A percentile compares a stretch with the other conserved stretches of the same genome.
phyloP scores from a whole-genome alignment of 306 rosid genomes.

The Vicia sativa region DNA sequence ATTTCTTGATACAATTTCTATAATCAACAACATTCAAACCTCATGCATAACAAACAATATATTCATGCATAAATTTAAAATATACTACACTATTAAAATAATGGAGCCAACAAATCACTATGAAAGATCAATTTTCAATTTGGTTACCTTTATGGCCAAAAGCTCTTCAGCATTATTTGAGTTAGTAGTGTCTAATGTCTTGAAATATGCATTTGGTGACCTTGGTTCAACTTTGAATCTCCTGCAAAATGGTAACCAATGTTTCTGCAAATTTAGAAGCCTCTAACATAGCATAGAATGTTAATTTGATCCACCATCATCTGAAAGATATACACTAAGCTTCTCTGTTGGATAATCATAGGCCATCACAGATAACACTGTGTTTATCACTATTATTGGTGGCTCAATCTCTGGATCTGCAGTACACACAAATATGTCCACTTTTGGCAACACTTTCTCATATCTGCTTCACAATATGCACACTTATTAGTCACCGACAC shows the following conservation, averaged over 20 bases:
- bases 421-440: slow-evolving; percentile 77
- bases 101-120: too few relatives aligned
- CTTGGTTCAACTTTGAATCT: slow-evolving; percentile 60
- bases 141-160: slow-evolving; percentile 44
- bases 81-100: too few relatives aligned
- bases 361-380: slow-evolving; percentile 70
- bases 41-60: too few relatives aligned
- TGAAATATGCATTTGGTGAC: slow-evolving; percentile 71
- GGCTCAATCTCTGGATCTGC: slow-evolving; percentile 77
- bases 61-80: too few relatives aligned
- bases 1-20: slow-evolving; percentile 67
- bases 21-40: neutral
- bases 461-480: slow-evolving; percentile 49
- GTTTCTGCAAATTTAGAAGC: slow-evolving; percentile 67
- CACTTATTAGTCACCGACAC: too few relatives aligned
- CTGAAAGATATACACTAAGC: slow-evolving; percentile 72
- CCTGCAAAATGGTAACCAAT: slow-evolving; percentile 81
- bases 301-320: slow-evolving; percentile 68
- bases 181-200: slow-evolving; percentile 14
- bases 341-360: slow-evolving; percentile 73
- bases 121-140: too few relatives aligned
- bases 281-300: slow-evolving; percentile 63
- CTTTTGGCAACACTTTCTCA: slow-evolving; percentile 53
- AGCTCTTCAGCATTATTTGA: slow-evolving; percentile 21
- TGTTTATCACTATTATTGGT: slow-evolving; percentile 67